These are phyloP conservation scores for Fusarium sp. DNA, from an alignment of 2,329 filamentous ascomycete species.

Conservation along the genomic window DNA sequence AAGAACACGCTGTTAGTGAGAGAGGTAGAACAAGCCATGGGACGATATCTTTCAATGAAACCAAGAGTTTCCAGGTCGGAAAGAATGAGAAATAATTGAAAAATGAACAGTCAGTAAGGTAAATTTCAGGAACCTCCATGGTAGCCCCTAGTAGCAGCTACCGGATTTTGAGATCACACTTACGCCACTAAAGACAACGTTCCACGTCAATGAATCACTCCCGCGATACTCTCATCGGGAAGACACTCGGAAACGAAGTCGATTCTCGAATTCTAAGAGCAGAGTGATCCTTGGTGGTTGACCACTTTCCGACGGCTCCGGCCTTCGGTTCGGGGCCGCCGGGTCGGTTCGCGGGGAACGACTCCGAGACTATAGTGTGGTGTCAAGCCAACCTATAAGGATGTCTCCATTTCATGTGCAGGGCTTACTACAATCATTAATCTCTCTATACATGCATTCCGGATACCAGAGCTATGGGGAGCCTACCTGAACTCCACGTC, in stretches of 20 bases:
- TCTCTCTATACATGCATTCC: neutral
- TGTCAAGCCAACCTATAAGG: neutral
- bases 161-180: neutral
- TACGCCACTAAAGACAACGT: neutral
- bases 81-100: too few relatives aligned
- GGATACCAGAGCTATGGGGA: conserved; percentile 19
- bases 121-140: neutral
- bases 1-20: neutral
- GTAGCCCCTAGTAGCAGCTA: neutral
- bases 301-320: neutral
- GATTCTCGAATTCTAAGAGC: neutral
- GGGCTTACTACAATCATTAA: too few relatives aligned
- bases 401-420: too few relatives aligned
- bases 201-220: neutral
- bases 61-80: neutral
- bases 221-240: neutral
- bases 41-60: neutral
- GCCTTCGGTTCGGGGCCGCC: conserved; percentile 15
- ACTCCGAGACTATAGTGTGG: neutral
- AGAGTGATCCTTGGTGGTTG: neutral
- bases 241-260: neutral
- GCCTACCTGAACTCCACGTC: conserved; percentile 30
- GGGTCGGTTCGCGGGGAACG: conserved; percentile 14
- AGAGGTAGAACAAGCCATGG: neutral
- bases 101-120: too few relatives aligned